Base-by-base conservation (phyloP, 305 asterid species). In the Solanum hybrid region DNA sequence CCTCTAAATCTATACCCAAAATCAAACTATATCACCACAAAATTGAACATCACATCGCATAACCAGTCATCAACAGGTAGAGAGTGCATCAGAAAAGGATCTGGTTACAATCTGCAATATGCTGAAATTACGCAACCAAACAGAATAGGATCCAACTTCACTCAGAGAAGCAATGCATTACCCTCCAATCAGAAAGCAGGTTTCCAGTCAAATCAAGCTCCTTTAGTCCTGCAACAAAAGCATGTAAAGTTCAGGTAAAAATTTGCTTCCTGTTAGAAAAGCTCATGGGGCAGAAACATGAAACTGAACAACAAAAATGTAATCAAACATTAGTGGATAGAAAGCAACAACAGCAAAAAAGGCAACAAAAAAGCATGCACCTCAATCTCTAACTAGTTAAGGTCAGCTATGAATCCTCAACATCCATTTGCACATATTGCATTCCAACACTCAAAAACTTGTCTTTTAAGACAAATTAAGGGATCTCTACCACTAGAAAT, bases 141-240 rank as follows among this genome's bases (percentile, higher is more conserved):
- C 77, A 84, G 88, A 84, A 84, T 84, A 31, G 34, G 38, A 83
- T 84, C 22, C 75, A 57, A 31, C 26, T 57, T 85, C 77, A 85
- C 31, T 57, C 45, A 61, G 77, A 57, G 88, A 32, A 85, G 77
- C 88, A 57, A 31, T 32, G 77, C 45, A 85, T 85, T 97, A 97
- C 99, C 91, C 95, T 92, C 99, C 99, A 97, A 82, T 92, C 91
- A 41, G 91, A 90, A 90, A 97, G 95, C 89, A 97, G 93, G 92
- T 95, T 97, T 91, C 98, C 99, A 89, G 95, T 95, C 96, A 97
- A 94, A 93, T 96, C 99, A 79, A 97, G 99, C 95, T 97, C 98
- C 96, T 96, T 95, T 82, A 97, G 87, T 91, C 93, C 99, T 97
- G 99, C 94, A 93, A 86, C 45, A 85, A 57, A 57, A 38, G 45